phyloP scores from a whole-genome alignment of 768 basidiomycete species.

The Serpula lacrymans region DNA sequence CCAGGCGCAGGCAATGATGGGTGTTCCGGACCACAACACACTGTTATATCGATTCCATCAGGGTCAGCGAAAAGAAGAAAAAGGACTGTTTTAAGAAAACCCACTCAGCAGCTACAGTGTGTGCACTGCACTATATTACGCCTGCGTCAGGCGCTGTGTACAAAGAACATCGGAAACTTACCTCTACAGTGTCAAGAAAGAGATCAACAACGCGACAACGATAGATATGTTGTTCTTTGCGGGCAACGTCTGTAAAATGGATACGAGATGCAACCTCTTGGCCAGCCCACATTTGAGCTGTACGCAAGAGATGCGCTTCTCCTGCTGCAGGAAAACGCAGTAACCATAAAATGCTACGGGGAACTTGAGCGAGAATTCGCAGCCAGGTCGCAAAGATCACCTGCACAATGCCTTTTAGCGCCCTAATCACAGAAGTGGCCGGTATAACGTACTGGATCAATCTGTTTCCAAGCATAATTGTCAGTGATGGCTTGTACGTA shows the following conservation, averaged over 20 bases:
- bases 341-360: slow-evolving; percentile 49
- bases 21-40: slow-evolving; percentile 51
- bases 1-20: slow-evolving; percentile 43
- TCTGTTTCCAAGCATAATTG: slow-evolving; percentile 16
- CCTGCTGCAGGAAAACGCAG: slow-evolving; percentile 48
- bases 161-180: slow-evolving; percentile 12
- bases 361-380: slow-evolving; percentile 40
- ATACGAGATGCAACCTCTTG: slow-evolving; percentile 43
- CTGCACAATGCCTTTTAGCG: slow-evolving; percentile 21
- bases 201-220: slow-evolving; percentile 47
- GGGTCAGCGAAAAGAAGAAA: not conserved
- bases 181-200: slow-evolving; percentile 52
- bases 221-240: slow-evolving; percentile 42
- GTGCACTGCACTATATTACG: slow-evolving; percentile 43
- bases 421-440: not conserved
- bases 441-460: slow-evolving; percentile 31
- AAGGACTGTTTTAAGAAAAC: slow-evolving; percentile 11
- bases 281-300: slow-evolving; percentile 43
- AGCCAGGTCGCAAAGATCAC: slow-evolving; percentile 47
- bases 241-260: slow-evolving; percentile 45
- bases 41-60: slow-evolving; percentile 21
- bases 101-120: slow-evolving; percentile 49
- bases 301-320: slow-evolving; percentile 40
- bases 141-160: not conserved
- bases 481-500: not conserved